Evolutionary conservation across 1,284 basidiomycete genomes (phyloP).

Genomic region (Golubevia pallescens): DNA sequence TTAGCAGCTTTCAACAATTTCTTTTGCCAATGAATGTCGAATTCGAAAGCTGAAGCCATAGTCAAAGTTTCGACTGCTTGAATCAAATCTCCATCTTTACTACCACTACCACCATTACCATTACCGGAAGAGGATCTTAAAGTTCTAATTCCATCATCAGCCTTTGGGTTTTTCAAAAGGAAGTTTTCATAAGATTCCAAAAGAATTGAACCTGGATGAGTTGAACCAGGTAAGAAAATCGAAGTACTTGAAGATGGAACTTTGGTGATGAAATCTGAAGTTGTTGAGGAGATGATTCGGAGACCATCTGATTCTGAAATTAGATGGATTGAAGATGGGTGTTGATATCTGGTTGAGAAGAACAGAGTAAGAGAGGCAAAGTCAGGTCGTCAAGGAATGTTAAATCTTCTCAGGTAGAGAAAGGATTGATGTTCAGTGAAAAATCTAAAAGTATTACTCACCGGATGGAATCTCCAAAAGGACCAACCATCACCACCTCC

Average conservation of each 20-base stretch:
- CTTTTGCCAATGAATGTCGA: slow-evolving; percentile 87
- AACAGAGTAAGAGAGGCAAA: not conserved
- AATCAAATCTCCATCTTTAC: slow-evolving; percentile 71
- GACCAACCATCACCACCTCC: slow-evolving; percentile 84
- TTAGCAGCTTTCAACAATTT: slow-evolving; percentile 86
- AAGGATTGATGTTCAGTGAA: too few relatives aligned
- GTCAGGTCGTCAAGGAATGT: too few relatives aligned
- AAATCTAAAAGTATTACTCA: too few relatives aligned
- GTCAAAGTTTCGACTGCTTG: slow-evolving; percentile 90
- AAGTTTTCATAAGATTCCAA: slow-evolving; percentile 92
- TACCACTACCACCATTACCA: not conserved
- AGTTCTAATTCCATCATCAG: slow-evolving; percentile 87
- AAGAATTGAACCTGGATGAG: slow-evolving; percentile 86
- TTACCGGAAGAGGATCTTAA: slow-evolving; percentile 71
- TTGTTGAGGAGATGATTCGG: slow-evolving; percentile 78
- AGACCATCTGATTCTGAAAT: slow-evolving; percentile 87
- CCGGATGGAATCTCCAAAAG: slow-evolving; percentile 85
- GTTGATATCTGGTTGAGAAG: slow-evolving; percentile 73
- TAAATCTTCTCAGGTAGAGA: not conserved
- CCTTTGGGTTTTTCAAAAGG: slow-evolving; percentile 79
- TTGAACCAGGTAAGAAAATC: slow-evolving; percentile 86
- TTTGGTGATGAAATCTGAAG: slow-evolving; percentile 89
- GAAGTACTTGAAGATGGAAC: slow-evolving; percentile 67
- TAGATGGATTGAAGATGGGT: slow-evolving; percentile 77
- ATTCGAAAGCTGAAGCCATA: slow-evolving; percentile 89